Percentiles rank a stretch among this genome's conserved stretches.
phyloP scores from a whole-genome alignment of 176 grass and related monocot genomes.

The Oryza coarctata region DNA sequence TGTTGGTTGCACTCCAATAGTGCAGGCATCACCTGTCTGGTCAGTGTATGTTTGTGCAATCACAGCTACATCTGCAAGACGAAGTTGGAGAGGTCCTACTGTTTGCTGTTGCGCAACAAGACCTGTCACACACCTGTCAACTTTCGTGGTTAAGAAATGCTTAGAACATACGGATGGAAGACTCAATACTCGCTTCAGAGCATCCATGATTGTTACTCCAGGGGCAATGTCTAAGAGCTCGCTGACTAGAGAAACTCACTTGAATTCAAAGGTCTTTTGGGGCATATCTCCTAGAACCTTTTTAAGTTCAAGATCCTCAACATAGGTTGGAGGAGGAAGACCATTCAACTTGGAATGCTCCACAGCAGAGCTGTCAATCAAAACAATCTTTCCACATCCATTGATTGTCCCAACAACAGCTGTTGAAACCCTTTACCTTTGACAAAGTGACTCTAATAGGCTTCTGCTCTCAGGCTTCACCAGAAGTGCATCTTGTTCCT shows the following conservation, averaged over 20 bases:
- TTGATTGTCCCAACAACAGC: conserved; percentile 78
- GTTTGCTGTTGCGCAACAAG: conserved; percentile 78
- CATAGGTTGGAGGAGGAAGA: conserved; percentile 50
- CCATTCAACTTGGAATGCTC: conserved; percentile 50
- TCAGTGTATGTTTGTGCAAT: conserved; percentile 84
- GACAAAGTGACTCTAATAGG: conserved; percentile 56
- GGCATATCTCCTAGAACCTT: conserved; percentile 96
- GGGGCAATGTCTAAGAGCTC: conserved; percentile 79
- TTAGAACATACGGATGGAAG: conserved; percentile 88
- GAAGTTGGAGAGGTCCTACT: conserved; percentile 72
- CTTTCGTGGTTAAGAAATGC: conserved; percentile 84
- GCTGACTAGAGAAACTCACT: conserved; percentile 34
- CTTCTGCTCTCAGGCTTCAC: conserved; percentile 55
- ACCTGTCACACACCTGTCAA: conserved; percentile 85
- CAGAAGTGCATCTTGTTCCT: conserved; percentile 85
- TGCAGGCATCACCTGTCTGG: conserved; percentile 75
- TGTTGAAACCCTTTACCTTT: conserved; percentile 73
- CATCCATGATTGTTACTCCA: conserved; percentile 66
- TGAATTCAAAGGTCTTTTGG: conserved; percentile 81
- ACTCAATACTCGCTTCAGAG: conserved; percentile 70
- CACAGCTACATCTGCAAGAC: conserved; percentile 87
- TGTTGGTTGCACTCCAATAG: conserved; percentile 82
- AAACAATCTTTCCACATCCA: conserved; percentile 82
- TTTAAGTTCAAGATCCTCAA: conserved; percentile 85
- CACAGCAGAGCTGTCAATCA: conserved; percentile 74